These are phyloP conservation scores for Trypanosoma avium DNA, from an alignment of 208 protist genomes.

Conservation along the genomic window DNA sequence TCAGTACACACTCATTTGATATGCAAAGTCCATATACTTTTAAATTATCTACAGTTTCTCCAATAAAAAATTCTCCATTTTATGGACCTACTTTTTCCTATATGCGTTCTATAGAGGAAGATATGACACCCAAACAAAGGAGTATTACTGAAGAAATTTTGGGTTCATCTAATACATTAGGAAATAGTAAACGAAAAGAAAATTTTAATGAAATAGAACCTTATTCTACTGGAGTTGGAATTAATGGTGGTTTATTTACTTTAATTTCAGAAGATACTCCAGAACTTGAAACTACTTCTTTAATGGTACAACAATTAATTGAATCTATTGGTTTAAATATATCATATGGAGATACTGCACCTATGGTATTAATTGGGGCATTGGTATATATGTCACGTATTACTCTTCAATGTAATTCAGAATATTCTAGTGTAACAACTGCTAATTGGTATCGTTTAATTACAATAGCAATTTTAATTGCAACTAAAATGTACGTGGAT, in stretches of 20 bases:
- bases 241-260: constrained; percentile 2
- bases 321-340: constrained; percentile 32
- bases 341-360: constrained; percentile 37
- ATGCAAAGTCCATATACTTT: not conserved
- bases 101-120: not conserved
- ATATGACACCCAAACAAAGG: not conserved
- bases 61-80: not conserved
- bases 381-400: constrained; percentile 81
- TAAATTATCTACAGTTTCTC: not conserved
- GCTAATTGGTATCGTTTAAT: constrained; percentile 83
- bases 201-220: too few relatives aligned
- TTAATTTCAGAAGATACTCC: constrained; percentile 1
- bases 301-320: constrained; percentile 38
- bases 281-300: constrained; percentile 3
- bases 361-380: constrained; percentile 77
- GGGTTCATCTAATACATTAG: too few relatives aligned
- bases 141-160: too few relatives aligned
- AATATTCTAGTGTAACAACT: constrained; percentile 54
- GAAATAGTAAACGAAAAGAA: not conserved
- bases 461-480: constrained; percentile 63
- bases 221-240: too few relatives aligned
- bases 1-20: constrained; percentile 20
- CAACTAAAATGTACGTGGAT: constrained; percentile 89
- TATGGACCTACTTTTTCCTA: not conserved
- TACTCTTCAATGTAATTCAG: constrained; percentile 38